These are phyloP conservation scores for Epichloe uncinata DNA, from an alignment of 2,329 filamentous ascomycete genomes.

Conservation along the genomic window DNA sequence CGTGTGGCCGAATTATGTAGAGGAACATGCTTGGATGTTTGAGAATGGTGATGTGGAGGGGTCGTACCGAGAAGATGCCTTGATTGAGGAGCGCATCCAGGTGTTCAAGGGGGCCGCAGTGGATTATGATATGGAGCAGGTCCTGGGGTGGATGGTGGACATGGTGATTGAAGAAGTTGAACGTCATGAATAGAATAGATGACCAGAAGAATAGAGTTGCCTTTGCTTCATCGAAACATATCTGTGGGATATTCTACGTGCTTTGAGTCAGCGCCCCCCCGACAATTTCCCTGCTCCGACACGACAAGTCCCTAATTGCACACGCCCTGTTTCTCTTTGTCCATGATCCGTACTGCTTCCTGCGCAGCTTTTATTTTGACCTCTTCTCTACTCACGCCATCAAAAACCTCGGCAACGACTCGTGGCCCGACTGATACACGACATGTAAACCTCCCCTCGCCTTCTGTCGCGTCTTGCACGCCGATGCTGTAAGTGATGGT, in stretches of 20 bases:
- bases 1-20: constrained; percentile 91
- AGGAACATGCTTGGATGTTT: constrained; percentile 72
- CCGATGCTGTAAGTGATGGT: constrained; percentile 40
- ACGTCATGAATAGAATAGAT: constrained; percentile 6
- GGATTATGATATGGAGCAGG: constrained; percentile 46
- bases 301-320: neutral
- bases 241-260: neutral
- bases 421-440: constrained; percentile 34
- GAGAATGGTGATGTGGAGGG: constrained; percentile 53
- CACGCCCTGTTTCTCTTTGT: constrained; percentile 6
- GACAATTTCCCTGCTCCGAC: neutral
- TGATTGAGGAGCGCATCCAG: constrained; percentile 30
- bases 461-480: constrained; percentile 8
- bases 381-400: constrained; percentile 36
- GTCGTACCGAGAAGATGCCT: constrained; percentile 31
- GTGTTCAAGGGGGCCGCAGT: constrained; percentile 33
- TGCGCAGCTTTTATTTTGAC: constrained; percentile 43
- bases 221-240: neutral
- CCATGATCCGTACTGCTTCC: constrained; percentile 28
- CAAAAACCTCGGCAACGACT: constrained; percentile 30
- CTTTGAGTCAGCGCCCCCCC: neutral
- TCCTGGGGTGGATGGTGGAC: constrained; percentile 57
- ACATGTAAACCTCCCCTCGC: constrained; percentile 26
- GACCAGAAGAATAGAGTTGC: neutral
- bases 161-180: constrained; percentile 38